Evolutionary conservation across 2,329 filamentous ascomycete species (phyloP).

Genomic region (Diaporthe citriasiana): DNA sequence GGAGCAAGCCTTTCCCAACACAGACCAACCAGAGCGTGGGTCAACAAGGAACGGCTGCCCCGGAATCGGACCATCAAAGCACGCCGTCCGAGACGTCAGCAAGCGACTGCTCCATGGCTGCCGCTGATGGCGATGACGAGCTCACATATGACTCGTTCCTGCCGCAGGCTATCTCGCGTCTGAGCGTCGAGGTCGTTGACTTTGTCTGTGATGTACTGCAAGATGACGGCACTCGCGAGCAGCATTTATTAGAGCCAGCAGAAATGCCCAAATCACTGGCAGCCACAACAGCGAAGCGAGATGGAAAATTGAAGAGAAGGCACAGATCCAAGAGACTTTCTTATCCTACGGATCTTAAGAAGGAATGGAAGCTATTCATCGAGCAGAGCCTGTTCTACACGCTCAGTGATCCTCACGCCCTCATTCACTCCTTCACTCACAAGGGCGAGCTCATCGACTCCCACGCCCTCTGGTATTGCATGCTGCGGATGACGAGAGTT

Average conservation of each 20-base stretch:
- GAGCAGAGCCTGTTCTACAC: constrained; percentile 76
- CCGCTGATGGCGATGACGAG: constrained; percentile 45
- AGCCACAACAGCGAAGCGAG: constrained; percentile 47
- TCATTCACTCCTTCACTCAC: constrained; percentile 70
- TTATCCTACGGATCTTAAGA: constrained; percentile 53
- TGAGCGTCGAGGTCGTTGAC: constrained; percentile 70
- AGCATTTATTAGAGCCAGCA: constrained; percentile 60
- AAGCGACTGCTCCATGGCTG: constrained; percentile 36
- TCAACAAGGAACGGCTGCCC: constrained; percentile 3
- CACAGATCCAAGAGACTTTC: constrained; percentile 44
- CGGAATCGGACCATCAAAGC: constrained; percentile 40
- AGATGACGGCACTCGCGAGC: constrained; percentile 67
- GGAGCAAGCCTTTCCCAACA: constrained; percentile 41
- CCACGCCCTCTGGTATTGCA: constrained; percentile 74
- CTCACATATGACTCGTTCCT: constrained; percentile 55
- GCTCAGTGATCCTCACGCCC: constrained; percentile 68
- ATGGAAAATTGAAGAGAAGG: constrained; percentile 52
- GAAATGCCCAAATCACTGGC: constrained; percentile 50
- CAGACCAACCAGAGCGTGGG: not conserved
- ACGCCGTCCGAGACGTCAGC: constrained; percentile 43
- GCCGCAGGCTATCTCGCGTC: constrained; percentile 69
- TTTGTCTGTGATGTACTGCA: constrained; percentile 73
- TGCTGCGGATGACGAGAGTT: constrained; percentile 70
- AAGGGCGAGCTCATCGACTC: constrained; percentile 70
- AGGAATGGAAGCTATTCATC: constrained; percentile 72